Evolutionary conservation across 2,329 filamentous ascomycete genomes (phyloP).

Genomic region (Exserohilum rostratum): DNA sequence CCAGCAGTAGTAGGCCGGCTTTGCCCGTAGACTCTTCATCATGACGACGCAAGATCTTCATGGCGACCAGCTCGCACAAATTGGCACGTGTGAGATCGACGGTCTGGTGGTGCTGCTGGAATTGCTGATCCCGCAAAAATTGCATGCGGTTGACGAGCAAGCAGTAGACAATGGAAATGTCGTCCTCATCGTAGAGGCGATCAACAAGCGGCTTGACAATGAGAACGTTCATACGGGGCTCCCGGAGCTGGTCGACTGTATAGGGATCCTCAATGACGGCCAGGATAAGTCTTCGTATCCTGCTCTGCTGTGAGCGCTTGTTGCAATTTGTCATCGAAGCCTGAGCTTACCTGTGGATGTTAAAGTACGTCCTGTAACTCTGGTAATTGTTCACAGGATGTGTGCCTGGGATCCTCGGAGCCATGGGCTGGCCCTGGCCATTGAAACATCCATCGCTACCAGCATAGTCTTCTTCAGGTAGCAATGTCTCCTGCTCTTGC

Average conservation of each 20-base stretch:
- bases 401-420: constrained; percentile 48
- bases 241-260: constrained; percentile 76
- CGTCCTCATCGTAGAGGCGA: constrained; percentile 77
- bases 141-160: constrained; percentile 81
- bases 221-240: constrained; percentile 80
- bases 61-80: constrained; percentile 80
- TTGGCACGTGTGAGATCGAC: constrained; percentile 79
- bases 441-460: constrained; percentile 54
- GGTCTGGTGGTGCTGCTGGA: constrained; percentile 78
- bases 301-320: constrained; percentile 10
- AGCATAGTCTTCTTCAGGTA: constrained; percentile 53
- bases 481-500: constrained; percentile 57
- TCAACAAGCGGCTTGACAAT: constrained; percentile 84
- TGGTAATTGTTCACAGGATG: constrained; percentile 68
- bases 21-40: constrained; percentile 77
- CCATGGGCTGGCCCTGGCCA: constrained; percentile 42
- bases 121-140: constrained; percentile 78
- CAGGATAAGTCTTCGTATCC: constrained; percentile 53
- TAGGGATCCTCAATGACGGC: constrained; percentile 66
- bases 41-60: constrained; percentile 76
- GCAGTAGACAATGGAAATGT: constrained; percentile 85
- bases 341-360: constrained; percentile 66
- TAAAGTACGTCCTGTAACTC: constrained; percentile 74
- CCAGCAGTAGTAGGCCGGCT: constrained; percentile 72
- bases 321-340: background rate